Evolutionary conservation across 2,329 filamentous ascomycete genomes (phyloP), one percentile per base, ranked within the genome.

Genomic region (Scedosporium minutisporum): DNA sequence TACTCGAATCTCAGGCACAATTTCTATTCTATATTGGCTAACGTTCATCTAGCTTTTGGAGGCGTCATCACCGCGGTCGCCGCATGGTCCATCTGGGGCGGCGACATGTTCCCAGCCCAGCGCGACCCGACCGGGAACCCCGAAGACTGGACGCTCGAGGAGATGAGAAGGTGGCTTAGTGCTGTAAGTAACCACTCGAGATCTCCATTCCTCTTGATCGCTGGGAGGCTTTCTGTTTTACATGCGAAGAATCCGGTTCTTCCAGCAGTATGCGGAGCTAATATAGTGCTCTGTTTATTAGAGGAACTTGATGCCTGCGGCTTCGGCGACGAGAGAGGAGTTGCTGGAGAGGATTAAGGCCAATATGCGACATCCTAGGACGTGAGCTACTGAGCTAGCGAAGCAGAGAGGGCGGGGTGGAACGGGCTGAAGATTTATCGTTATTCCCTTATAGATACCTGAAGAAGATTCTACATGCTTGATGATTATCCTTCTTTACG

Each of bases 61-160:
- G 90, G 89, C 9, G 82, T 96, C 61, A 83, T 97, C 14, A 89
- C 90, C 6, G 91, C 89, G 1, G 91, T 89, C 1, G 89, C 91
- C 16, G 86, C 85, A 51, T 96, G 89, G 88, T 83, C 85, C 18
- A 93, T 97, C 68, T 96, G 89, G 87, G 91, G 91, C 63, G 82
- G 85, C 61, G 91, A 93, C 66, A 83, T 97, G 70, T 96, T 97
- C 69, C 93, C 93, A 0, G 74, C 83, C 3, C 79, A 86, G 66
- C 65, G 79, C 58, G 92, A 96, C 71, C 91, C 93, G n/a, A 90
- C 79, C 29, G 92, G 92, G 64, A 82, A 91, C 78, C 85, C 78
- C 48, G 77, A 80, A 48, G 72, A 71, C 9, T 97, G 93, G 93
- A 91, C 90, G 0, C 80, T 82, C 63, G 87, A 91, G 58, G 91